A percentile compares a stretch with the other conserved stretches of the same genome.
These are phyloP conservation scores for Sphenostylis stenocarpa DNA, from an alignment of 306 rosid species.

Conservation along the genomic window DNA sequence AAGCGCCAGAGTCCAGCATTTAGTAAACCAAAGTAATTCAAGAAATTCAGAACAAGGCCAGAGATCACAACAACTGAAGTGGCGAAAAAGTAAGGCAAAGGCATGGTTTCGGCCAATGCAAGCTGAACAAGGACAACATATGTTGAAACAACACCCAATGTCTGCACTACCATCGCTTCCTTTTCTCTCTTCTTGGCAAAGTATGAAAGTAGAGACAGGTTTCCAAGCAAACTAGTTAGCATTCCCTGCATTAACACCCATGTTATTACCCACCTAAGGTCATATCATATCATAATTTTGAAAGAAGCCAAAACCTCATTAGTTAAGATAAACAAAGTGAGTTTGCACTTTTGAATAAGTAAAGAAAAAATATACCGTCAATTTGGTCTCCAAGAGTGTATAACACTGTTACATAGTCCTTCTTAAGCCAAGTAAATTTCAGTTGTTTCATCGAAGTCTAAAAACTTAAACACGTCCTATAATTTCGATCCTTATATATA, in stretches of 20 bases:
- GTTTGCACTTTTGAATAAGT: not conserved
- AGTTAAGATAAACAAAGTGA: not conserved
- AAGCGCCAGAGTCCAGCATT: constrained; percentile 60
- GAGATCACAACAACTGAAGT: constrained; percentile 63
- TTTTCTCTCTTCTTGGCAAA: constrained; percentile 88
- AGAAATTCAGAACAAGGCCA: constrained; percentile 77
- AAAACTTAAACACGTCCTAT: no score
- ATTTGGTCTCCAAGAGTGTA: not conserved
- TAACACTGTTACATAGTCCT: no score
- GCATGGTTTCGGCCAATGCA: constrained; percentile 84
- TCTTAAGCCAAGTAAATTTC: no score
- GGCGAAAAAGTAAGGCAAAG: constrained; percentile 62
- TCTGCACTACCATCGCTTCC: constrained; percentile 82
- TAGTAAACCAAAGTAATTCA: constrained; percentile 66
- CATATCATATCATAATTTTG: not conserved
- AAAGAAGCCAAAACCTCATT: not conserved
- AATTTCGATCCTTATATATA: no score
- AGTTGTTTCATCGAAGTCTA: no score
- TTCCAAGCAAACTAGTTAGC: constrained; percentile 86
- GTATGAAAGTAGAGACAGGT: constrained; percentile 82
- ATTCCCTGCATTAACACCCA: constrained; percentile 61
- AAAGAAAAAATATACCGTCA: not conserved
- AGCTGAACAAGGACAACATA: constrained; percentile 71
- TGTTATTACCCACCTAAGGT: constrained; percentile 1
- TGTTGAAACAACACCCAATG: constrained; percentile 67